phyloP scores from a whole-genome alignment of 345 rosid genomes.

The Eutrema japonicum region DNA sequence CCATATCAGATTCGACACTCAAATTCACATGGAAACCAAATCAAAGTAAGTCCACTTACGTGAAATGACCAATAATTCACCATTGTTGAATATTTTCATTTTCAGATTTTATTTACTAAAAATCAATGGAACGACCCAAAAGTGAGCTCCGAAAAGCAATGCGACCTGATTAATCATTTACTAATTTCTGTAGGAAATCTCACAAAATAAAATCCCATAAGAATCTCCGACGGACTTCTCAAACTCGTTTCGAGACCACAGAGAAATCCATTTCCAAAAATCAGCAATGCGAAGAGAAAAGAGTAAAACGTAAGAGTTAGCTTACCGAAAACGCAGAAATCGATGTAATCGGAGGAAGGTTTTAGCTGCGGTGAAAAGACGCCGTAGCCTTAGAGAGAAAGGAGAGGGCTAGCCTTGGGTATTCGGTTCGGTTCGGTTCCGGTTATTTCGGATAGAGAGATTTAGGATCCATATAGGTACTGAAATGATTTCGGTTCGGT shows the following conservation, averaged over 20 bases:
- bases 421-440: no score
- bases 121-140: not conserved
- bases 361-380: not conserved
- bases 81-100: not conserved
- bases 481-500: no score
- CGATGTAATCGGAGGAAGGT: constrained; percentile 18
- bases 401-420: not conserved
- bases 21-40: constrained; percentile 16
- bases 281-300: constrained; percentile 25
- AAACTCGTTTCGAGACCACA: constrained; percentile 22
- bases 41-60: not conserved
- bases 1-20: not conserved
- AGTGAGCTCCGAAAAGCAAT: not conserved
- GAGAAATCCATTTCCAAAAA: not conserved
- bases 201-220: no score
- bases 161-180: not conserved
- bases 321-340: constrained; percentile 18
- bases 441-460: no score
- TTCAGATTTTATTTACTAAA: no score
- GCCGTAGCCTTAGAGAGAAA: constrained; percentile 20
- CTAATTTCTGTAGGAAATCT: no score
- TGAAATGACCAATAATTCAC: not conserved
- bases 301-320: not conserved
- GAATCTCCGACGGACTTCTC: no score
- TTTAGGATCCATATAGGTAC: no score